Evolutionary conservation across 2,329 filamentous ascomycete genomes (phyloP).

Genomic region (Gnomoniopsis smithogilvyi): DNA sequence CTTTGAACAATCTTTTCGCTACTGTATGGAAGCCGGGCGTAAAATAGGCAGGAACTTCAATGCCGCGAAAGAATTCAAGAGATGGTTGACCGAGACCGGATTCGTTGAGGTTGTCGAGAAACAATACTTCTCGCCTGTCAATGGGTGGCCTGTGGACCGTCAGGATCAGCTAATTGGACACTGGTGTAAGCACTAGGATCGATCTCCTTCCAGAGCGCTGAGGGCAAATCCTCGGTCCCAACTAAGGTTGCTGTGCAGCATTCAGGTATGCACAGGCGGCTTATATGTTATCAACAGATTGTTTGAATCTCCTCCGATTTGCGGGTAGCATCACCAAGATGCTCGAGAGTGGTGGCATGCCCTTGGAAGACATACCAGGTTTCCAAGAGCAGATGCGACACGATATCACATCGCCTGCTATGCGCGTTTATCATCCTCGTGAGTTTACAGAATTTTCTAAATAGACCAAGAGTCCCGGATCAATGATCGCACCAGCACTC

Average conservation of each 20-base stretch:
- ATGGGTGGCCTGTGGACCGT: conserved; percentile 1
- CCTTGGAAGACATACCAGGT: background rate
- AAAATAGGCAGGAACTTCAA: conserved; percentile 22
- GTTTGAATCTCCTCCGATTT: conserved; percentile 4
- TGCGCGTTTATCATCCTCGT: conserved; percentile 8
- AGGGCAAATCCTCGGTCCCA: background rate
- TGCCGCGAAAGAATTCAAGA: conserved; percentile 27
- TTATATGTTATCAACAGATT: background rate
- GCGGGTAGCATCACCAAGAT: background rate
- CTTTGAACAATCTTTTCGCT: background rate
- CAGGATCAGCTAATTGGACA: background rate
- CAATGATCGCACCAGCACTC: too few species aligned
- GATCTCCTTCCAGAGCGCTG: background rate
- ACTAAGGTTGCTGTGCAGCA: too few species aligned
- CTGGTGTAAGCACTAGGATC: background rate
- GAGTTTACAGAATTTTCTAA: background rate
- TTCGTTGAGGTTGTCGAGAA: conserved; percentile 29
- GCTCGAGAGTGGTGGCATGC: background rate
- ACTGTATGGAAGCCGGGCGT: conserved; percentile 36
- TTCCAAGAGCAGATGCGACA: background rate
- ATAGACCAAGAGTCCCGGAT: background rate
- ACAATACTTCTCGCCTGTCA: conserved; percentile 1
- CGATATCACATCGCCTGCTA: background rate
- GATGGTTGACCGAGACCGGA: conserved; percentile 26
- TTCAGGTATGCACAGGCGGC: too few species aligned